Evolutionary conservation across 106 monocot genomes (phyloP), one percentile per base, ranked within the genome.

Genomic region (Hemerocallis citrina): DNA sequence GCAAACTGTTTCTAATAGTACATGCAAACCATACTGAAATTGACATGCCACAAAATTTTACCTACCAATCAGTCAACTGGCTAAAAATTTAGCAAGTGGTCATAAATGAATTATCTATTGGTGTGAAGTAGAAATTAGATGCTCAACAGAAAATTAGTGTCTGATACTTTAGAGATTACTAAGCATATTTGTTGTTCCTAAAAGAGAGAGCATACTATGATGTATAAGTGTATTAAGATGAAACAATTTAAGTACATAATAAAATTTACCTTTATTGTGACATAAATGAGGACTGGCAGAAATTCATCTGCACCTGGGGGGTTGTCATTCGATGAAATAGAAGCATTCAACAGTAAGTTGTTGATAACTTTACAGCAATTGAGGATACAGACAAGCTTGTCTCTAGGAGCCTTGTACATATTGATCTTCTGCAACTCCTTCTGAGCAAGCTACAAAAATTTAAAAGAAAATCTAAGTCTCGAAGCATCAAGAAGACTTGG

Each of bases 341-440:
- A 92, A 52, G 84, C 92, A 81, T 92, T 88, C 31, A 88, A 38
- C 23, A 92, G 55, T 39, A 88, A 70, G 60, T 92, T 92, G 55
- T 81, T 92, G 39, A 92, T 92, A 24, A 88, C 92, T 78, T 92
- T 88, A 63, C 88, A 92, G 57, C 92, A 92, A 62, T 92, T 92
- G 59, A 92, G 81, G 29, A 92, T 88, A 51, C 88, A 92, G 34
- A 84, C 81, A 57, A 92, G 78, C 59, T 92, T 92, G 71, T 92
- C 92, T 52, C 92, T 84, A 45, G 92, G 92, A 70, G 92, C 88
- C 74, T 92, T 92, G 68, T 88, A 88, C 84, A 81, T 77, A 22
- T 92, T 92, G 52, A 92, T 92, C 74, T 92, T 92, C 63, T 92
- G 88, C 64, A 92, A 70, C 62, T 88, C 92, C 63, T 92, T 92